phyloP scores from a whole-genome alignment of 805 yeast genomes.

The Yamadazyma paraphyllophila region DNA sequence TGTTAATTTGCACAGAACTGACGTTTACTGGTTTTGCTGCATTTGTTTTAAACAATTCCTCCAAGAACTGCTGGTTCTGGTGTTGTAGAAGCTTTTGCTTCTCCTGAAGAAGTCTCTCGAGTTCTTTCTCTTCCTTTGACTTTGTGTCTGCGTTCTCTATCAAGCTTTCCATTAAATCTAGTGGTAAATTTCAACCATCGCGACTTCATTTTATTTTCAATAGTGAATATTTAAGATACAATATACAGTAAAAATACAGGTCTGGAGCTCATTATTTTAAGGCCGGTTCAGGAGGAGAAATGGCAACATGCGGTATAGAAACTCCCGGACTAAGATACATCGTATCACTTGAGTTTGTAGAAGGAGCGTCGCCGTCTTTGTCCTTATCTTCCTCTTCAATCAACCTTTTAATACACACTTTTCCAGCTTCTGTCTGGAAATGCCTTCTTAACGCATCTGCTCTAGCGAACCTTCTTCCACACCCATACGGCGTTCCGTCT shows the following conservation, averaged over 20 bases:
- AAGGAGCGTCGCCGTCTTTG: constrained; percentile 8
- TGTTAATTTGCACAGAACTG: constrained; percentile 46
- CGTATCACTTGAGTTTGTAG: constrained; percentile 9
- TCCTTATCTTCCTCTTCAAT: constrained; percentile 42
- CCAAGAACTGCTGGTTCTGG: constrained; percentile 33
- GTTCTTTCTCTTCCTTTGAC: constrained; percentile 23
- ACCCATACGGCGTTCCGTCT: constrained; percentile 50
- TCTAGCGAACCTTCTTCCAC: constrained; percentile 46
- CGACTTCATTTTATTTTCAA: constrained; percentile 1
- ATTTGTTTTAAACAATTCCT: constrained; percentile 31
- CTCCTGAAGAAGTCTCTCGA: constrained; percentile 23
- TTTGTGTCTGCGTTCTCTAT: constrained; percentile 27
- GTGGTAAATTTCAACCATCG: neutral
- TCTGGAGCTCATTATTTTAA: neutral
- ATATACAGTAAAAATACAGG: constrained; percentile 10
- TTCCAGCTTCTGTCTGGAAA: constrained; percentile 48
- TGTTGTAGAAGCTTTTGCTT: constrained; percentile 31
- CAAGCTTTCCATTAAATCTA: constrained; percentile 9
- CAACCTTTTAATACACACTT: constrained; percentile 38
- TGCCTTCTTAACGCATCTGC: constrained; percentile 47
- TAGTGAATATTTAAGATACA: neutral
- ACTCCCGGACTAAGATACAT: constrained; percentile 16
- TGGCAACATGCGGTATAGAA: constrained; percentile 34
- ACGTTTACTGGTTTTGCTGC: constrained; percentile 42
- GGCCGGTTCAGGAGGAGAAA: constrained; percentile 34